Evolutionary conservation across 2,329 filamentous ascomycete species (phyloP).

Genomic region (Fusarium abutilonis): DNA sequence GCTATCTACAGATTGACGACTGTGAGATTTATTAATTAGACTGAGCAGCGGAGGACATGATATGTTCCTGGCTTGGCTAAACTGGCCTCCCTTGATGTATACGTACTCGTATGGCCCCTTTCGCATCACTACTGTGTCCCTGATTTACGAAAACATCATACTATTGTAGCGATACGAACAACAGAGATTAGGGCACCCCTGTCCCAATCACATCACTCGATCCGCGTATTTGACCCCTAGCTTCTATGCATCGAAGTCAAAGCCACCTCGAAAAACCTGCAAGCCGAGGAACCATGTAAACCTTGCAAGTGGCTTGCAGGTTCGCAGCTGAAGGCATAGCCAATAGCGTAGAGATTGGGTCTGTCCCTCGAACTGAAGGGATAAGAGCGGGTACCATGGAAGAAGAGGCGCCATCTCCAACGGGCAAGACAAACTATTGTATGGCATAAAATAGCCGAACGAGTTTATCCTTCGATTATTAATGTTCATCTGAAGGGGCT

Average conservation of each 20-base stretch:
- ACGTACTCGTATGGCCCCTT: constrained; percentile 17
- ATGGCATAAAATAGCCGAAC: constrained; percentile 6
- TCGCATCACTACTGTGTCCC: not conserved
- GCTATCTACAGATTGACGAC: constrained; percentile 12
- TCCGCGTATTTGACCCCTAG: constrained; percentile 16
- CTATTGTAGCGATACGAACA: constrained; percentile 22
- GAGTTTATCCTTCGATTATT: not conserved
- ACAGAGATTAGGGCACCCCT: constrained; percentile 1
- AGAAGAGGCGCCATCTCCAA: constrained; percentile 11
- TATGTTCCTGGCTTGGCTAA: constrained; percentile 14
- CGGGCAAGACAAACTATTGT: constrained; percentile 8
- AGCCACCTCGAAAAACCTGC: constrained; percentile 16
- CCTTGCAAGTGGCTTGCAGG: constrained; percentile 23
- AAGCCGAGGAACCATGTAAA: constrained; percentile 17
- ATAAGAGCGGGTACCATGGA: constrained; percentile 18
- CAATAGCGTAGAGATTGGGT: constrained; percentile 24
- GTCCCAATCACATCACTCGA: constrained; percentile 25
- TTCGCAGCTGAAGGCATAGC: constrained; percentile 31
- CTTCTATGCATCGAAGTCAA: constrained; percentile 15
- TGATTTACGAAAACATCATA: constrained; percentile 15
- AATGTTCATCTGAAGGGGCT: constrained; percentile 18
- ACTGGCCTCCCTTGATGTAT: constrained; percentile 8
- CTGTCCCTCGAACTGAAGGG: constrained; percentile 32
- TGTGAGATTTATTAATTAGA: constrained; percentile 15
- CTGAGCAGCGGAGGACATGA: constrained; percentile 8